phyloP scores from a whole-genome alignment of 2,329 filamentous ascomycete species.

The Myriosclerotinia curreyana region DNA sequence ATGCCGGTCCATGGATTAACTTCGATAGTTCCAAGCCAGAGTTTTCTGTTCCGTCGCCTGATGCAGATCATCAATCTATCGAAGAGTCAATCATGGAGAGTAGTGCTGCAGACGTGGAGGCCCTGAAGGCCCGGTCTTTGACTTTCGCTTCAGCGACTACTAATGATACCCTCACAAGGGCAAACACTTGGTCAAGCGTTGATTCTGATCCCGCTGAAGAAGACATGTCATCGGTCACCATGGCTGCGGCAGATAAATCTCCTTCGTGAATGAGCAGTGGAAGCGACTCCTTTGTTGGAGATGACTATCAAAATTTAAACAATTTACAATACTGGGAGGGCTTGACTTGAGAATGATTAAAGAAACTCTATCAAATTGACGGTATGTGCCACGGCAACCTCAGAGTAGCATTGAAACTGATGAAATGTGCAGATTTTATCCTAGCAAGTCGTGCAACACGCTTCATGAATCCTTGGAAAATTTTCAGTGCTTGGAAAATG shows the following conservation, averaged over 20 bases:
- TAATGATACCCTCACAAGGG: neutral
- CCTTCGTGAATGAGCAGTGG: neutral
- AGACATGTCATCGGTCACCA: constrained; percentile 16
- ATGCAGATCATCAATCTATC: no score
- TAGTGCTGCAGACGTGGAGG: constrained; percentile 5
- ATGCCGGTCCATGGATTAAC: constrained; percentile 15
- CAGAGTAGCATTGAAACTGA: constrained; percentile 5
- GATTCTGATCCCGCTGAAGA: constrained; percentile 15
- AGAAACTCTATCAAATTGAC: neutral
- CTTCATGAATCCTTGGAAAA: neutral
- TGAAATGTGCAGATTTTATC: constrained; percentile 1
- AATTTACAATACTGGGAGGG: neutral
- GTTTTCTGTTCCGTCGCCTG: constrained; percentile 12
- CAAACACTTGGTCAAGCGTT: constrained; percentile 18
- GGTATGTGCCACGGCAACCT: constrained; percentile 9
- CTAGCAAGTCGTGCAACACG: neutral
- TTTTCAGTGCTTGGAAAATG: neutral
- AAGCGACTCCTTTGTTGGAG: neutral
- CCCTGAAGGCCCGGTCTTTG: constrained; percentile 5
- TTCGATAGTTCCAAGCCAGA: constrained; percentile 18
- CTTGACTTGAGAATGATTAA: neutral
- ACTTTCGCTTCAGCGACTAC: constrained; percentile 19
- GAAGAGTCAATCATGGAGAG: neutral
- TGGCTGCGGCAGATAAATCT: constrained; percentile 13
- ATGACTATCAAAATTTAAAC: neutral